phyloP scores from a whole-genome alignment of 1,139 yeast genomes.

The Yamadazyma triangularis region DNA sequence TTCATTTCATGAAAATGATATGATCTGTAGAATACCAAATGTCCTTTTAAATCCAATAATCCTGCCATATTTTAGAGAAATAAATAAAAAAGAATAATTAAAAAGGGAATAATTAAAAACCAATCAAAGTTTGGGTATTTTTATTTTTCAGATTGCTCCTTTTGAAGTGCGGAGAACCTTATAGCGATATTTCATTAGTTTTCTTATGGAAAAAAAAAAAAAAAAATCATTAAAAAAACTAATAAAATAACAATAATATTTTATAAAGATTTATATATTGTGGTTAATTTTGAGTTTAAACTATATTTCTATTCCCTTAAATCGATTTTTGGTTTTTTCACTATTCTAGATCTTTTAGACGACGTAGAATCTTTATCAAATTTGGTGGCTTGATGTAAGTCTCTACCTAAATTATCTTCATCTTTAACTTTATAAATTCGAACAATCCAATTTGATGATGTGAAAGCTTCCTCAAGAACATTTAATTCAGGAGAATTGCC shows the following conservation, averaged over 20 bases:
- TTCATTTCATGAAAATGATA: slow-evolving; percentile 72
- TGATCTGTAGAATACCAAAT: slow-evolving; percentile 76
- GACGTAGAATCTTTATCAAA: slow-evolving; percentile 34
- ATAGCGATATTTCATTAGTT: no score
- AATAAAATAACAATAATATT: no score
- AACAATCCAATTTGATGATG: slow-evolving; percentile 95
- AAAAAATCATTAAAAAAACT: no score
- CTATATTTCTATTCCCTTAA: slow-evolving; percentile 47
- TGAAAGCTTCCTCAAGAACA: slow-evolving; percentile 89
- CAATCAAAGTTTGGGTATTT: no score
- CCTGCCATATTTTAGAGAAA: slow-evolving; percentile 19
- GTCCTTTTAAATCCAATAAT: slow-evolving; percentile 53
- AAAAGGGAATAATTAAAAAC: no score
- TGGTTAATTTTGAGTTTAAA: no score
- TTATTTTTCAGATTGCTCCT: no score
- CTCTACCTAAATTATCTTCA: slow-evolving; percentile 82
- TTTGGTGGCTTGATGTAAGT: slow-evolving; percentile 45
- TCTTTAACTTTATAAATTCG: slow-evolving; percentile 92
- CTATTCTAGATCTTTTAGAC: slow-evolving; percentile 40
- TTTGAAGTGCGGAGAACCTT: no score
- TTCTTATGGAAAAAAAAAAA: no score
- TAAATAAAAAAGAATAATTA: no score
- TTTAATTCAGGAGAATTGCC: slow-evolving; percentile 57
- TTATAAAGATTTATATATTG: no score
- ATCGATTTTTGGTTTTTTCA: slow-evolving; percentile 53